A percentile compares a stretch with the other conserved stretches of the same genome.
These are phyloP conservation scores for Exophiala viscosa DNA, from an alignment of 2,329 filamentous ascomycete genomes.

Conservation along the genomic window DNA sequence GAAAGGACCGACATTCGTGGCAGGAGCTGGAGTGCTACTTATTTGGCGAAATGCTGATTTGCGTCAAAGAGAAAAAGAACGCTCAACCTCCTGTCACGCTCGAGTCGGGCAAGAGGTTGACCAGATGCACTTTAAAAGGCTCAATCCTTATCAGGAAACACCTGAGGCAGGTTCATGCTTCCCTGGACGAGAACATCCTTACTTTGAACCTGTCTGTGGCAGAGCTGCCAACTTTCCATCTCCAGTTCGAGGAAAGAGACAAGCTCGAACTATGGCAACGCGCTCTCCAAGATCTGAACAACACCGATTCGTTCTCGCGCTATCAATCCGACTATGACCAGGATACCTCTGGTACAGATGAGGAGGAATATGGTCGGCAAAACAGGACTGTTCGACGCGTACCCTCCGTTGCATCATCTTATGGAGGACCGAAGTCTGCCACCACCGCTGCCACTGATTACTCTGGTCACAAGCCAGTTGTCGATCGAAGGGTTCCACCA, in stretches of 20 bases:
- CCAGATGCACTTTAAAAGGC: constrained; percentile 86
- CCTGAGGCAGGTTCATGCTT: constrained; percentile 78
- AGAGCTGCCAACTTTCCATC: constrained; percentile 89
- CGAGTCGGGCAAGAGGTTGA: constrained; percentile 57
- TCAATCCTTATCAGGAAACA: constrained; percentile 99
- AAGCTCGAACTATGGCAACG: constrained; percentile 90
- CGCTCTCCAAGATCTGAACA: constrained; percentile 77
- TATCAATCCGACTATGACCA: constrained; percentile 70
- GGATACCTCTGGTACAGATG: constrained; percentile 77
- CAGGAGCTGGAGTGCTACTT: constrained; percentile 96
- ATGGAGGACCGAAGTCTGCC: constrained; percentile 74
- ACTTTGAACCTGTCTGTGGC: constrained; percentile 86
- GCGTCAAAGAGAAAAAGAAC: constrained; percentile 93
- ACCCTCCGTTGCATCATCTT: constrained; percentile 78
- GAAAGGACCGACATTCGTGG: constrained; percentile 95
- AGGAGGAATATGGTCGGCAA: constrained; percentile 69
- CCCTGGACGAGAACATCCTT: constrained; percentile 72
- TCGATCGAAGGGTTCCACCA: constrained; percentile 37
- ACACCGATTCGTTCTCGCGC: constrained; percentile 58
- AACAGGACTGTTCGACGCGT: constrained; percentile 61
- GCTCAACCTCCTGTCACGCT: constrained; percentile 65
- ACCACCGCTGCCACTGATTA: constrained; percentile 92
- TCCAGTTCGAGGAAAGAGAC: constrained; percentile 77
- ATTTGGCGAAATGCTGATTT: constrained; percentile 98
- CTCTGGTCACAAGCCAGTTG: constrained; percentile 60